Percentiles rank a stretch among this genome's conserved stretches.
Conservation (phyloP, 2,329 filamentous ascomycete species). For the Claviceps pazoutovae region DNA sequence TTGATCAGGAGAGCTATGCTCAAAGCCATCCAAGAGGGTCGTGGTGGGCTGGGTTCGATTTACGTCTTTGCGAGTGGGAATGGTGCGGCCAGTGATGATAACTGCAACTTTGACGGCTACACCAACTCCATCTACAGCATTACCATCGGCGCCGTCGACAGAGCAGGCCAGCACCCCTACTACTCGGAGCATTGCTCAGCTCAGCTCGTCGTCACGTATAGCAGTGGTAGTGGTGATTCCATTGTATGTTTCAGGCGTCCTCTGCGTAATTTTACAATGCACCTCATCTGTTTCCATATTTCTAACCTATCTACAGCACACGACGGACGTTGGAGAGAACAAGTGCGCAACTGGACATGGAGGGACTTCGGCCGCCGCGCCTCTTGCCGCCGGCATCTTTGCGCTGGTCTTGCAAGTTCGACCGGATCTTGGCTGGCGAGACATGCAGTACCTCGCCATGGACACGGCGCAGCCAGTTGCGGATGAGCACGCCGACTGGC, state of each 20-base stretch:
- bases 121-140: constrained; percentile 99
- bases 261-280: not conserved
- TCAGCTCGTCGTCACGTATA: constrained; percentile 91
- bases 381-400: constrained; percentile 81
- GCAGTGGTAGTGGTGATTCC: constrained; percentile 73
- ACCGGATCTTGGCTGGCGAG: constrained; percentile 82
- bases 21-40: constrained; percentile 79
- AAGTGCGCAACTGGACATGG: constrained; percentile 72
- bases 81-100: constrained; percentile 73
- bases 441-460: constrained; percentile 83
- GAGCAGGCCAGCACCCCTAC: constrained; percentile 76
- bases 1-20: constrained; percentile 84
- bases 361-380: constrained; percentile 89
- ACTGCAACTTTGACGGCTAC: constrained; percentile 99
- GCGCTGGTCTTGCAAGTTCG: constrained; percentile 75
- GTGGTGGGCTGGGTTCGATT: constrained; percentile 70
- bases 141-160: constrained; percentile 84
- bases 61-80: constrained; percentile 95
- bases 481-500: constrained; percentile 57
- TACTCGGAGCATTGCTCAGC: constrained; percentile 96
- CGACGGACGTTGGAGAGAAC: constrained; percentile 81
- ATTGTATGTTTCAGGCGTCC: constrained; percentile 41
- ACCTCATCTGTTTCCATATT: not conserved
- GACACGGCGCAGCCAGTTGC: constrained; percentile 74
- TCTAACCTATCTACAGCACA: constrained; percentile 42